Evolutionary conservation across 352 stramenopile species (phyloP), one percentile per base, ranked within the genome.

Genomic region (Phytophthora litchii): DNA sequence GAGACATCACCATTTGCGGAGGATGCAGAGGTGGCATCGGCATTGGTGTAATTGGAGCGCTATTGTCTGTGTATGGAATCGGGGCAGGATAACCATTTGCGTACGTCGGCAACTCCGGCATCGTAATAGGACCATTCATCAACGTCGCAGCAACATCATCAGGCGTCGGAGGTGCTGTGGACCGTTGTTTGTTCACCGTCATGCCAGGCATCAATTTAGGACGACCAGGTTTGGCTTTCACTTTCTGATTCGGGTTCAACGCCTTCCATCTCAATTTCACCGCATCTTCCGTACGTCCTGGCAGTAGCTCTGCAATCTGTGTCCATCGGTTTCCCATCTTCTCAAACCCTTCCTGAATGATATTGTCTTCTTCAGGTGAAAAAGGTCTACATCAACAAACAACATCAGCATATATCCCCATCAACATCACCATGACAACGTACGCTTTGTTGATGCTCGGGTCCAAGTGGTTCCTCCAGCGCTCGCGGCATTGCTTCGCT

Each of bases 381-480:
- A 91, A 94, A 10, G 83, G 80, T 16, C 83, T 92, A 43, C 6
- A 43, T 8, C 9, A 47, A 36, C 14, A 38, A 38, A 4, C 14
- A 14, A 13, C n/a, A 16, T 68, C 11, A 65, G 35, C 10, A 37
- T 0, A 4, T n/a, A 17, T 27, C 25, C 27, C 13, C 27, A 47
- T 31, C 23, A 61, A 16, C 20, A 20, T 56, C 23, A 23, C 19
- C 4, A 47, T 27, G 5, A 29, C 4, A 32, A 20, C 77, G 42
- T 75, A 92, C 83, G 68, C 72, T 77, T 91, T 90, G 67, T 89
- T 92, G 57, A 98, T 89, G 48, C 88, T 94, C 32, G 96, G 96
- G 75, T 98, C 93, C 51, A 98, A 81, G 70, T 98, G 95, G 73
- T 98, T 98, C 29, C 97, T 82, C 89, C 94, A 99, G 14, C 96